Conservation (phyloP, 2,329 filamentous ascomycete genomes). For the Ascochyta lentis region DNA sequence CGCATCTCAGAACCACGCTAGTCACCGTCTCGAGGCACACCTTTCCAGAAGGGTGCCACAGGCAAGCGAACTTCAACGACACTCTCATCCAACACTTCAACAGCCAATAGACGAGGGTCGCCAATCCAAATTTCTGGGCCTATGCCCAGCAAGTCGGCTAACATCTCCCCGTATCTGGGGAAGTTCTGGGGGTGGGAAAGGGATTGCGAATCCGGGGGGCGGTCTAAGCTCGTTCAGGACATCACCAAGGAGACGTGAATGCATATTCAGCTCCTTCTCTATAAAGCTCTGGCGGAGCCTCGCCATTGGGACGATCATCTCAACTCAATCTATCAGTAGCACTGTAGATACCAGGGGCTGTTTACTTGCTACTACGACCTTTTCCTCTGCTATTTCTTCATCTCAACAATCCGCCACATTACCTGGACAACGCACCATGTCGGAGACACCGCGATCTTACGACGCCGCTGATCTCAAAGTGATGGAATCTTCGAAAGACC, state of each 20-base stretch:
- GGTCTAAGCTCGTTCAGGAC: constrained; percentile 23
- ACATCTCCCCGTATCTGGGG: constrained; percentile 18
- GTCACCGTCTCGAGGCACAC: constrained; percentile 26
- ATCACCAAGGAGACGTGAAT: constrained; percentile 21
- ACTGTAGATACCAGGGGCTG: not conserved
- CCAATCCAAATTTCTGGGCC: constrained; percentile 17
- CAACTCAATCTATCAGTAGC: constrained; percentile 8
- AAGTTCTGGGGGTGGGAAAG: constrained; percentile 30
- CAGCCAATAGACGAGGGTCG: constrained; percentile 23
- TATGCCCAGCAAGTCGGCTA: constrained; percentile 14
- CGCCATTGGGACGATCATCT: constrained; percentile 4
- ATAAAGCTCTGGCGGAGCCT: constrained; percentile 32
- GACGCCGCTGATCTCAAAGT: constrained; percentile 30
- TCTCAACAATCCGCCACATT: not conserved
- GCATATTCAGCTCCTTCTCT: constrained; percentile 18
- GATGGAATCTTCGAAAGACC: constrained; percentile 49
- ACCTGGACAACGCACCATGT: constrained; percentile 22
- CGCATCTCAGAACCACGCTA: constrained; percentile 8
- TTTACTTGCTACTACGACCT: not conserved
- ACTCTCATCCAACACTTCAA: not conserved
- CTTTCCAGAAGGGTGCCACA: not conserved
- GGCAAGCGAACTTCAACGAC: not conserved
- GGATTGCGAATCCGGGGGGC: constrained; percentile 36
- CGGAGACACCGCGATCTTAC: constrained; percentile 30
- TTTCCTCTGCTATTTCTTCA: not conserved